Evolutionary conservation across 352 stramenopile genomes (phyloP).

Genomic region (Pythium oligandrum): DNA sequence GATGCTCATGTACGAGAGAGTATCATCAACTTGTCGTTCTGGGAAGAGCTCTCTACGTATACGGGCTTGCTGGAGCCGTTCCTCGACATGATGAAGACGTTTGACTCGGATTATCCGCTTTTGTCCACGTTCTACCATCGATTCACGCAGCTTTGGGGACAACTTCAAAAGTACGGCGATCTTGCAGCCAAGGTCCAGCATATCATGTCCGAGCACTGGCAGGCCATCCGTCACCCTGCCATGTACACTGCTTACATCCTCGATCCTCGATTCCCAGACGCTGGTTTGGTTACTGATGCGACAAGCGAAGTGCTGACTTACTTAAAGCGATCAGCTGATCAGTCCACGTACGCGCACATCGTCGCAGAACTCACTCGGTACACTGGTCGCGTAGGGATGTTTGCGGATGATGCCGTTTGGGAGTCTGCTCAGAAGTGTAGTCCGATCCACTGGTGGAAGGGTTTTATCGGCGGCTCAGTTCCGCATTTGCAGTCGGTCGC

Average conservation of each 20-base stretch:
- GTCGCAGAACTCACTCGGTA: slow-evolving; percentile 68
- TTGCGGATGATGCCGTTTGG: slow-evolving; percentile 71
- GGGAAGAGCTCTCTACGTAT: slow-evolving; percentile 48
- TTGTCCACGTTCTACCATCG: slow-evolving; percentile 72
- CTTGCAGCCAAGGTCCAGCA: slow-evolving; percentile 41
- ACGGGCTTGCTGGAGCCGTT: slow-evolving; percentile 62
- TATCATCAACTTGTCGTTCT: slow-evolving; percentile 45
- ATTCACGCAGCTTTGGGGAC: slow-evolving; percentile 59
- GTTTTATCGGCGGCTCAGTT: slow-evolving; percentile 71
- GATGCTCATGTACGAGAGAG: slow-evolving; percentile 32
- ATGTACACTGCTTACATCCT: slow-evolving; percentile 76
- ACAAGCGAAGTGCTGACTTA: slow-evolving; percentile 52
- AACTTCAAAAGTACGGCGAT: slow-evolving; percentile 56
- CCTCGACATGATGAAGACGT: slow-evolving; percentile 58
- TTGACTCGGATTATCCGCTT: slow-evolving; percentile 55
- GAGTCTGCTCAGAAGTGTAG: slow-evolving; percentile 69
- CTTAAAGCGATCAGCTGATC: slow-evolving; percentile 43
- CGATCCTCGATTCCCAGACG: slow-evolving; percentile 62
- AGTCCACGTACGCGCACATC: slow-evolving; percentile 39
- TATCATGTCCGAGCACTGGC: slow-evolving; percentile 58
- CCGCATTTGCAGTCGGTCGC: slow-evolving; percentile 59
- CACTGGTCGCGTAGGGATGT: slow-evolving; percentile 51
- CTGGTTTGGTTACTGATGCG: slow-evolving; percentile 47
- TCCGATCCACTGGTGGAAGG: slow-evolving; percentile 73
- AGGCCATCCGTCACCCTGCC: slow-evolving; percentile 51